These are phyloP conservation scores for Phialophora macrospora DNA, from an alignment of 2,329 filamentous ascomycete species.

Conservation along the genomic window DNA sequence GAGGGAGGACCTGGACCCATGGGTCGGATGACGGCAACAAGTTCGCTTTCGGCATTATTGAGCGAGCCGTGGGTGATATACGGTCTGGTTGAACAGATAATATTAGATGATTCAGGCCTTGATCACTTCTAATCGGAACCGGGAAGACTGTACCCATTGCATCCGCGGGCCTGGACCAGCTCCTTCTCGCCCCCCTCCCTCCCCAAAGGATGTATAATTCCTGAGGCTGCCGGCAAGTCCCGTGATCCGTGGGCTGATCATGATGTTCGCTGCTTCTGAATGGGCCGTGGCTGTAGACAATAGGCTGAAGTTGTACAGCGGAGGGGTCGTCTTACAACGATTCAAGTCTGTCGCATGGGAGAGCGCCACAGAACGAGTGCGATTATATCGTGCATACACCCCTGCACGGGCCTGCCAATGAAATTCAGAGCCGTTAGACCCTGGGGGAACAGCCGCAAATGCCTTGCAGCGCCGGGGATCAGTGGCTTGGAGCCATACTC, in stretches of 20 bases:
- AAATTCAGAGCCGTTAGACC: neutral
- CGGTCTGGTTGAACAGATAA: neutral
- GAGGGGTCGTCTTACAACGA: too few species aligned
- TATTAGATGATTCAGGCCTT: neutral
- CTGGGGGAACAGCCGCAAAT: neutral
- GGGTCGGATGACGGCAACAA: neutral
- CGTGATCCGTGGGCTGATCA: neutral
- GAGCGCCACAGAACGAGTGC: neutral
- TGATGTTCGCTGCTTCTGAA: neutral
- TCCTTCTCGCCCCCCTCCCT: too few species aligned
- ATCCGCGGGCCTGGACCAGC: too few species aligned
- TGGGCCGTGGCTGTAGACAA: too few species aligned
- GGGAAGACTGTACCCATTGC: neutral
- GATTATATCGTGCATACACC: neutral
- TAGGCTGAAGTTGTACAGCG: too few species aligned
- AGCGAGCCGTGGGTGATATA: neutral
- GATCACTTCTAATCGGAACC: neutral
- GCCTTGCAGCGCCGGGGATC: slow-evolving; percentile 8
- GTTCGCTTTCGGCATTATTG: neutral
- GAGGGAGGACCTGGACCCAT: too few species aligned
- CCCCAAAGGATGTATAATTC: too few species aligned
- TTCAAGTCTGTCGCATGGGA: neutral
- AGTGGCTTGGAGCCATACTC: neutral
- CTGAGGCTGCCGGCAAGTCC: neutral
- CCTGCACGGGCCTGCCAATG: neutral